A percentile compares a stretch with the other conserved stretches of the same genome.
Evolutionary conservation across 371 early-diverging fungal species (phyloP).

Genomic region (Circinella umbellata): DNA sequence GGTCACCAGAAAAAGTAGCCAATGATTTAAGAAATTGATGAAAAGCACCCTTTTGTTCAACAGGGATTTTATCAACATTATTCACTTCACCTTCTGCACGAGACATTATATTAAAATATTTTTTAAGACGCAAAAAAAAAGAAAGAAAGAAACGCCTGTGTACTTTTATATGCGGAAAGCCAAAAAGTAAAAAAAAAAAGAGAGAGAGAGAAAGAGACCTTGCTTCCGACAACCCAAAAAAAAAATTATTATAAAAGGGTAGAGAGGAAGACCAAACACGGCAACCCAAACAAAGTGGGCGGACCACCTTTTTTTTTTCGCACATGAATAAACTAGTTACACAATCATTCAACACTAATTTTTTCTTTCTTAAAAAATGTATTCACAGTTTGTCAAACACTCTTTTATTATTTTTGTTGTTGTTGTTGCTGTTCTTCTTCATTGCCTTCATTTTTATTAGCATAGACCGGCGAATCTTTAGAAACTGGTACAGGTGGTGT

Average conservation of each 20-base stretch:
- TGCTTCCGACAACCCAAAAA: neutral
- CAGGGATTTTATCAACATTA: slow-evolving; percentile 59
- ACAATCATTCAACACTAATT: neutral
- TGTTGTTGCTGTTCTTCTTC: neutral
- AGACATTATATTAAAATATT: slow-evolving; percentile 8
- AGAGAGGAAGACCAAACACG: too few species aligned
- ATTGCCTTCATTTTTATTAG: neutral
- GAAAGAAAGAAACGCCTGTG: neutral
- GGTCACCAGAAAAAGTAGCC: slow-evolving; percentile 77
- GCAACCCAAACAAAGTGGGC: neutral
- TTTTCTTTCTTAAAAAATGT: neutral
- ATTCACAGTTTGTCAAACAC: neutral
- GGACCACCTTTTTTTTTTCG: neutral
- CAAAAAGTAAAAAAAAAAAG: slow-evolving; percentile 7
- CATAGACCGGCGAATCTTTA: neutral
- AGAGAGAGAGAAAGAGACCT: slow-evolving; percentile 1
- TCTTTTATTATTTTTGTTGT: neutral
- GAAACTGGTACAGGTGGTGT: neutral
- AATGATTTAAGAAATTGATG: slow-evolving; percentile 71
- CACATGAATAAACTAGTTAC: neutral
- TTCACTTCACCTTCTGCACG: slow-evolving; percentile 40
- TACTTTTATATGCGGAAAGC: neutral
- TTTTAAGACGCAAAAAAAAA: neutral
- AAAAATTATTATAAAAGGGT: neutral
- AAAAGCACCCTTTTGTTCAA: slow-evolving; percentile 69